phyloP scores from a whole-genome alignment of 176 grass and related monocot genomes.

The Triticum timopheevii region DNA sequence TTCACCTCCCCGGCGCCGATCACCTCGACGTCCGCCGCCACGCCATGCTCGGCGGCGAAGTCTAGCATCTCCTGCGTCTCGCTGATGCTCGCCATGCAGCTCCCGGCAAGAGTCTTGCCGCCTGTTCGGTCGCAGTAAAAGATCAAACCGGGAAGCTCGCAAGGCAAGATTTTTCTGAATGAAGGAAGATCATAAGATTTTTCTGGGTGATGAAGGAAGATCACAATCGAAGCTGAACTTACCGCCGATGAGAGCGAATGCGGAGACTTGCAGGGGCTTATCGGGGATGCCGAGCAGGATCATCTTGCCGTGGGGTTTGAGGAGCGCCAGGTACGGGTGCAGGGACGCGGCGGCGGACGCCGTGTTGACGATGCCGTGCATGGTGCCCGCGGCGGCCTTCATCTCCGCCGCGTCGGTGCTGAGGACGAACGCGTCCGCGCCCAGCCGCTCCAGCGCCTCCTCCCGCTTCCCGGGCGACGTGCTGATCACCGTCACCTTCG shows the following conservation, averaged over 20 bases:
- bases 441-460: slow-evolving; percentile 51
- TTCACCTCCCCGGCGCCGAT: slow-evolving; percentile 32
- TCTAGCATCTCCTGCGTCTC: slow-evolving; percentile 72
- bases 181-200: neutral
- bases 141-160: neutral
- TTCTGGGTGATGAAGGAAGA: neutral
- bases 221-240: neutral
- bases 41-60: slow-evolving; percentile 42
- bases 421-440: slow-evolving; percentile 49
- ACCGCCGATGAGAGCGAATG: slow-evolving; percentile 46
- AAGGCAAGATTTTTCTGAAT: too few species aligned
- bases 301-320: slow-evolving; percentile 57
- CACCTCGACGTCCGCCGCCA: slow-evolving; percentile 50
- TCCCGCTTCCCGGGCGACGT: slow-evolving; percentile 42
- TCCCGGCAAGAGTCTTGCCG: slow-evolving; percentile 45
- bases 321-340: slow-evolving; percentile 29
- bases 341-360: slow-evolving; percentile 36
- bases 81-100: slow-evolving; percentile 53
- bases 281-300: slow-evolving; percentile 51
- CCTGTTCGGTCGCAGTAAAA: slow-evolving; percentile 15
- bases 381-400: slow-evolving; percentile 49
- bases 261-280: slow-evolving; percentile 49
- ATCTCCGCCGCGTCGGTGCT: slow-evolving; percentile 45
- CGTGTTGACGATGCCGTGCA: slow-evolving; percentile 65
- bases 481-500: slow-evolving; percentile 67